A percentile compares a stretch with the other conserved stretches of the same genome.
phyloP scores from a whole-genome alignment of 192 early-diverging fungal genomes.

The Rhizoclosmatium sp. region DNA sequence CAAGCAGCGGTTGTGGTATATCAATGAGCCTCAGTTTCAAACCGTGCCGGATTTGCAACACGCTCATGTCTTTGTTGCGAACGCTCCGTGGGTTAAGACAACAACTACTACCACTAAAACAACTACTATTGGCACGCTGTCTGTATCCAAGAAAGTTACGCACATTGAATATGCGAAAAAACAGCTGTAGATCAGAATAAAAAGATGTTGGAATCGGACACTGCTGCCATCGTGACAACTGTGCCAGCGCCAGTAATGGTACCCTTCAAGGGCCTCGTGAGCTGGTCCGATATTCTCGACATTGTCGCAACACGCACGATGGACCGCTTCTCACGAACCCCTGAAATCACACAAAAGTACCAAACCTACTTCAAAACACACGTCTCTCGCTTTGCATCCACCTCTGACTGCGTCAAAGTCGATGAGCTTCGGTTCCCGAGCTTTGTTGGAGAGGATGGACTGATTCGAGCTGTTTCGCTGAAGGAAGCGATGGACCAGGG shows the following conservation, averaged over 20 bases:
- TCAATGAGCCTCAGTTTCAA: not conserved
- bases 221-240: too few relatives aligned
- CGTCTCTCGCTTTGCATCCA: not conserved
- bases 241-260: not conserved
- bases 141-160: too few relatives aligned
- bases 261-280: not conserved
- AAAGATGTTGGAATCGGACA: too few relatives aligned
- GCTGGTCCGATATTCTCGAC: not conserved
- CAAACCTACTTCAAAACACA: not conserved
- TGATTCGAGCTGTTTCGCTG: not conserved
- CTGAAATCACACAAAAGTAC: not conserved
- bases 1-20: not conserved
- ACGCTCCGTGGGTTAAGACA: too few relatives aligned
- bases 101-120: too few relatives aligned
- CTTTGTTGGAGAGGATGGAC: not conserved
- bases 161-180: too few relatives aligned
- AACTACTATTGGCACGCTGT: too few relatives aligned
- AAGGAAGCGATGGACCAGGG: not conserved
- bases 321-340: not conserved
- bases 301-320: not conserved
- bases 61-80: not conserved
- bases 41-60: slow-evolving; percentile 14
- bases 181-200: too few relatives aligned
- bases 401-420: slow-evolving; percentile 24
- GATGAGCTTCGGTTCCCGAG: slow-evolving; percentile 8